phyloP scores from a whole-genome alignment of 1,284 basidiomycete species.

The Microbotryum saponariae region DNA sequence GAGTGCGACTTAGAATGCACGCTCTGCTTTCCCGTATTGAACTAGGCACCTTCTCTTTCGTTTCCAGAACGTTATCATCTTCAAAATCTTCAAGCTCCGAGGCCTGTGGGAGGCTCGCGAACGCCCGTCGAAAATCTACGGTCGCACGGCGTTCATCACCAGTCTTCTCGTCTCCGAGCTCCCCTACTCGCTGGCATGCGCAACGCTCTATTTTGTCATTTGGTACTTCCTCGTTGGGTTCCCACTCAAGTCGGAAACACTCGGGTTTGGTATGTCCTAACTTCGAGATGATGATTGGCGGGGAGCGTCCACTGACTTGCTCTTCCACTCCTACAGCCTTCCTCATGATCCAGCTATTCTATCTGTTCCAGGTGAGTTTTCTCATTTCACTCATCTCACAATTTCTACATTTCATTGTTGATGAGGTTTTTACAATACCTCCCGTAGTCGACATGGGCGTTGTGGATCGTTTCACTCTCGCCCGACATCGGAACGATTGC shows the following conservation, averaged over 20 bases:
- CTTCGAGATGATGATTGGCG: slow-evolving; percentile 49
- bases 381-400: too few species aligned
- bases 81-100: slow-evolving; percentile 31
- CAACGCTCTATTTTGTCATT: slow-evolving; percentile 63
- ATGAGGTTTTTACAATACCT: too few species aligned
- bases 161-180: slow-evolving; percentile 65
- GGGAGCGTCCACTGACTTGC: not conserved
- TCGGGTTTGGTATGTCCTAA: slow-evolving; percentile 65
- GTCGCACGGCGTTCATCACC: slow-evolving; percentile 71
- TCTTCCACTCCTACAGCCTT: slow-evolving; percentile 15
- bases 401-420: too few species aligned
- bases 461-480: slow-evolving; percentile 34
- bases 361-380: slow-evolving; percentile 26
- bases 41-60: slow-evolving; percentile 42
- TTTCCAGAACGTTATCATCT: slow-evolving; percentile 45
- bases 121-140: slow-evolving; percentile 51
- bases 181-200: slow-evolving; percentile 63
- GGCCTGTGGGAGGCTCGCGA: slow-evolving; percentile 33
- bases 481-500: slow-evolving; percentile 33
- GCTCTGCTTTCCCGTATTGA: slow-evolving; percentile 28
- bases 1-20: too few species aligned
- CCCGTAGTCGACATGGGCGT: slow-evolving; percentile 33
- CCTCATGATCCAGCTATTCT: slow-evolving; percentile 33
- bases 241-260: slow-evolving; percentile 42
- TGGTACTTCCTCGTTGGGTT: slow-evolving; percentile 47